Evolutionary conservation across 2,329 filamentous ascomycete species (phyloP).

Genomic region (Stagonosporopsis cucurbitacearum): DNA sequence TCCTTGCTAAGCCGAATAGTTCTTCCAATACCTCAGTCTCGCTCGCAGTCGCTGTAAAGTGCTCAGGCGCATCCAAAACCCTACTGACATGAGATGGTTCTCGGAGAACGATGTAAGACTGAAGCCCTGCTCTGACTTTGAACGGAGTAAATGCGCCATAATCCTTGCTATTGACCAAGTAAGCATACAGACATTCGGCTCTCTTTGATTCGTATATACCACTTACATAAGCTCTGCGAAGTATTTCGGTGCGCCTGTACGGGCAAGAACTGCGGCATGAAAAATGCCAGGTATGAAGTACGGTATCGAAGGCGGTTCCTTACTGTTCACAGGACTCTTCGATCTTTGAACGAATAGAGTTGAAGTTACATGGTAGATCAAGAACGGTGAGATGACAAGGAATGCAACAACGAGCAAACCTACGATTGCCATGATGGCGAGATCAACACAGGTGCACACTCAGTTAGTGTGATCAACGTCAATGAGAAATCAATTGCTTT

Average conservation of each 20-base stretch:
- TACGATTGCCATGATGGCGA: not conserved
- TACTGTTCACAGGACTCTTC: slow-evolving; percentile 17
- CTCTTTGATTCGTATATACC: not conserved
- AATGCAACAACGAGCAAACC: slow-evolving; percentile 2
- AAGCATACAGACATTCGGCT: too few species aligned
- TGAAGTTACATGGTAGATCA: slow-evolving; percentile 34
- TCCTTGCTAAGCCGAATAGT: slow-evolving; percentile 21
- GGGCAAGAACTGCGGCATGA: slow-evolving; percentile 28
- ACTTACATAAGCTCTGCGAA: slow-evolving; percentile 36
- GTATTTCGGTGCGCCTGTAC: slow-evolving; percentile 28
- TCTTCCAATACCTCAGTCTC: slow-evolving; percentile 21
- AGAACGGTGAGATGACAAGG: slow-evolving; percentile 23
- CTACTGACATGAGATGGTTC: slow-evolving; percentile 31
- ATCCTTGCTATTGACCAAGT: slow-evolving; percentile 26
- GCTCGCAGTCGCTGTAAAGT: slow-evolving; percentile 5
- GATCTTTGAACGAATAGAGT: slow-evolving; percentile 24
- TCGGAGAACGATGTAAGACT: slow-evolving; percentile 30
- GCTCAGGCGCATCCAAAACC: slow-evolving; percentile 21
- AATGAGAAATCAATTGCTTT: not conserved
- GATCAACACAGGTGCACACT: not conserved
- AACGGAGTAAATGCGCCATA: slow-evolving; percentile 35
- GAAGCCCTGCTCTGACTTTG: slow-evolving; percentile 27
- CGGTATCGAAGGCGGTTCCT: slow-evolving; percentile 32
- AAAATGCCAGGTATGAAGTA: slow-evolving; percentile 33
- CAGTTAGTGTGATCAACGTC: too few species aligned